Conservation (phyloP, 2,329 filamentous ascomycete species). For the Coccinonectria pachysandricola region DNA sequence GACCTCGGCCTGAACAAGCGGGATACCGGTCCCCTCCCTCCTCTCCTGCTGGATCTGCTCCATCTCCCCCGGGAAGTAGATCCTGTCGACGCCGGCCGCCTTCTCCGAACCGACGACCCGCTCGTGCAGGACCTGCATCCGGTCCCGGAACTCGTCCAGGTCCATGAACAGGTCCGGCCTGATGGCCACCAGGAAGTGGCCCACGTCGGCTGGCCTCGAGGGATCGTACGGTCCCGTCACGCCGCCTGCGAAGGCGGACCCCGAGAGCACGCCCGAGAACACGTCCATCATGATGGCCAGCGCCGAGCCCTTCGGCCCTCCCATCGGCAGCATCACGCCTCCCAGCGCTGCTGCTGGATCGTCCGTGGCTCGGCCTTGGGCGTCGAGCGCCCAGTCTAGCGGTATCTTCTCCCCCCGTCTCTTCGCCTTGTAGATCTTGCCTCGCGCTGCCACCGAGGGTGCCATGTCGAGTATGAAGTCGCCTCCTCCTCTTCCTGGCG, state of each 20-base stretch:
- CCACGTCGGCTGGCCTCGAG: constrained; percentile 57
- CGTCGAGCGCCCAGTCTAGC: constrained; percentile 63
- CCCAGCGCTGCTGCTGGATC: constrained; percentile 61
- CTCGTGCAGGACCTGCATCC: constrained; percentile 47
- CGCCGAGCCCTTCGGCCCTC: constrained; percentile 70
- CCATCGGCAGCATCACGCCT: constrained; percentile 79
- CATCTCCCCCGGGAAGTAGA: constrained; percentile 50
- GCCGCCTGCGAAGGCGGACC: constrained; percentile 66
- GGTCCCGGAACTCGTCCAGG: constrained; percentile 55
- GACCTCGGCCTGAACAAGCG: constrained; percentile 42
- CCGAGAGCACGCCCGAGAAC: constrained; percentile 69
- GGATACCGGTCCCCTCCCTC: constrained; percentile 43
- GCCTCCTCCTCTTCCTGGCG: constrained; percentile 47
- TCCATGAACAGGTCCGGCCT: constrained; percentile 68
- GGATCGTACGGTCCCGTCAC: constrained; percentile 70
- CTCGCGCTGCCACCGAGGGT: constrained; percentile 57
- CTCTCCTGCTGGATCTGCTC: constrained; percentile 42
- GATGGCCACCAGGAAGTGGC: constrained; percentile 63
- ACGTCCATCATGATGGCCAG: constrained; percentile 83
- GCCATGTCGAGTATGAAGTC: constrained; percentile 68
- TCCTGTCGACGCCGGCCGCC: constrained; percentile 42
- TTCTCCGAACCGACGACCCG: constrained; percentile 40
- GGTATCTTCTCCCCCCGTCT: constrained; percentile 61
- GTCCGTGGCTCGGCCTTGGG: constrained; percentile 56
- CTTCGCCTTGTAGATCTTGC: constrained; percentile 63